These are phyloP conservation scores for Penicillium sp. DNA, from an alignment of 2,329 filamentous ascomycete species.

Conservation along the genomic window DNA sequence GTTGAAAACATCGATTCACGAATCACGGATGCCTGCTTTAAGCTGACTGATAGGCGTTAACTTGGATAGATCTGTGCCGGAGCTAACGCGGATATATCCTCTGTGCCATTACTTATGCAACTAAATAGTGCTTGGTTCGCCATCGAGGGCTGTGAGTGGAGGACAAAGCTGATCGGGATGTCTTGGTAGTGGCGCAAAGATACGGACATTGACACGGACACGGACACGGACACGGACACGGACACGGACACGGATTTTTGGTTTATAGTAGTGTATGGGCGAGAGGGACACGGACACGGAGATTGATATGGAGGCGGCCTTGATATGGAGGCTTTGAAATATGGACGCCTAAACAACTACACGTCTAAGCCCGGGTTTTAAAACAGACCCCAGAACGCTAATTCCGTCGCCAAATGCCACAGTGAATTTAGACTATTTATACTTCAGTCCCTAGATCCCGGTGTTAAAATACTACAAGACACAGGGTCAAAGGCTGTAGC, in stretches of 20 bases:
- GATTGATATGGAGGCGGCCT: too few relatives aligned
- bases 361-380: background rate
- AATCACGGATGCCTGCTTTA: background rate
- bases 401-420: background rate
- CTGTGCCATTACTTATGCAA: background rate
- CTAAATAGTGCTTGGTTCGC: background rate
- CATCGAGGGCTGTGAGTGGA: background rate
- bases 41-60: background rate
- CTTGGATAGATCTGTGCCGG: background rate
- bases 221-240: background rate
- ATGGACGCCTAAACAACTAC: too few relatives aligned
- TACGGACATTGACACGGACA: background rate
- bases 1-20: background rate
- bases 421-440: too few relatives aligned
- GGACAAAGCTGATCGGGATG: background rate
- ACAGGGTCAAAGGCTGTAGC: too few relatives aligned
- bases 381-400: background rate
- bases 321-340: background rate
- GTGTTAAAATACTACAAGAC: background rate
- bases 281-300: background rate
- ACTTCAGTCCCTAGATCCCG: background rate
- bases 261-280: too few relatives aligned
- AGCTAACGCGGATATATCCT: background rate
- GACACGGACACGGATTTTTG: too few relatives aligned
- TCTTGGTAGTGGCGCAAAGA: background rate